Evolutionary conservation across 208 protist species (phyloP).

Genomic region (Acanthamoeba lugdunensis): DNA sequence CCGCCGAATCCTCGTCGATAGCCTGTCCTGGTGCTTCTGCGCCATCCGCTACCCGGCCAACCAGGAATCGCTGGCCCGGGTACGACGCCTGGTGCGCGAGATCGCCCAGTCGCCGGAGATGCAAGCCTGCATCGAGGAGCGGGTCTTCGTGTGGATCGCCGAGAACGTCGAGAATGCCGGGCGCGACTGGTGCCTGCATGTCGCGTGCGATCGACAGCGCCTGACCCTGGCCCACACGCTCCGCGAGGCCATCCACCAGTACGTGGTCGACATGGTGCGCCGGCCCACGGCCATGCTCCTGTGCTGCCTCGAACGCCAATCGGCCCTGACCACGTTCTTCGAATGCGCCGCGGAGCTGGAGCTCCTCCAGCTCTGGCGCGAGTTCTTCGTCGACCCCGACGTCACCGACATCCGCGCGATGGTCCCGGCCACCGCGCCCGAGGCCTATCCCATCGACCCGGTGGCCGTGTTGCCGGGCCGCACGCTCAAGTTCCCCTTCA

Average conservation of each 20-base stretch:
- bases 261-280: constrained; percentile 25
- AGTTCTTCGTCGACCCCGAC: constrained; percentile 6
- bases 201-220: background rate
- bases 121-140: constrained; percentile 1
- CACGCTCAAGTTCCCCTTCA: constrained; percentile 9
- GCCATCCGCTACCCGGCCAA: background rate
- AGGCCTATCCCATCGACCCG: constrained; percentile 15
- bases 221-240: constrained; percentile 1
- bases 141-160: background rate
- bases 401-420: constrained; percentile 3
- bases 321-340: background rate
- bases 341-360: background rate
- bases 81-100: background rate
- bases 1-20: background rate
- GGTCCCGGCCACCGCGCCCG: constrained; percentile 1
- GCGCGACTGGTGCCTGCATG: background rate
- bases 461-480: too few species aligned
- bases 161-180: background rate
- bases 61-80: background rate
- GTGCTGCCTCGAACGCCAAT: constrained; percentile 16
- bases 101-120: constrained; percentile 11
- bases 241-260: background rate
- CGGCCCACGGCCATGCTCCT: constrained; percentile 7
- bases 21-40: constrained; percentile 2
- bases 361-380: background rate